A percentile compares a stretch with the other conserved stretches of the same genome.
Evolutionary conservation across 1,284 basidiomycete species (phyloP).

Genomic region (Xerocomus minutiporus): DNA sequence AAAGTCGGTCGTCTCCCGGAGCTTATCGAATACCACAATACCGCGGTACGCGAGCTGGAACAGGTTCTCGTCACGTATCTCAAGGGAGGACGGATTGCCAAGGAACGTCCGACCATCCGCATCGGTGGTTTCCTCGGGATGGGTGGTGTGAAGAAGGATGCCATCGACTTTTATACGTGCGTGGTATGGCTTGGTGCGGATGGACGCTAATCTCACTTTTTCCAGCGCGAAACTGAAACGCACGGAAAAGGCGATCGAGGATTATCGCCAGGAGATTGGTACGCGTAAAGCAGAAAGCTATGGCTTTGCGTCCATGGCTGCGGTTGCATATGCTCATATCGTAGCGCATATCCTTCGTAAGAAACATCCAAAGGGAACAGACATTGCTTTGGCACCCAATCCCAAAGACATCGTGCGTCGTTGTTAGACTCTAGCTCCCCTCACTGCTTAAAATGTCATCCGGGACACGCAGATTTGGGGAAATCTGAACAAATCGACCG

Average conservation of each 20-base stretch:
- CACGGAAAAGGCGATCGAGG: slow-evolving; percentile 76
- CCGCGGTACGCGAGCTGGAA: slow-evolving; percentile 73
- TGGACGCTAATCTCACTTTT: slow-evolving; percentile 4
- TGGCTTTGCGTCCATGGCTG: slow-evolving; percentile 91
- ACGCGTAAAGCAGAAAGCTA: slow-evolving; percentile 81
- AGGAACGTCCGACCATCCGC: slow-evolving; percentile 63
- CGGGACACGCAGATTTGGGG: slow-evolving; percentile 64
- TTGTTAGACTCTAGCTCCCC: not conserved
- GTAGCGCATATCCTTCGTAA: slow-evolving; percentile 66
- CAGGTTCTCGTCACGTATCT: slow-evolving; percentile 72
- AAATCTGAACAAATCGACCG: slow-evolving; percentile 75
- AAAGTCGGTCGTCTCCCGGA: slow-evolving; percentile 63
- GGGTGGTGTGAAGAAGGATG: slow-evolving; percentile 67
- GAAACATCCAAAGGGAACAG: slow-evolving; percentile 71
- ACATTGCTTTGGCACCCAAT: slow-evolving; percentile 73
- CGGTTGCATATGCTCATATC: slow-evolving; percentile 85
- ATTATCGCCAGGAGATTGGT: slow-evolving; percentile 71
- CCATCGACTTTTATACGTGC: slow-evolving; percentile 68
- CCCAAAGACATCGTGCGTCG: slow-evolving; percentile 76
- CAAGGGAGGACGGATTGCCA: slow-evolving; percentile 59
- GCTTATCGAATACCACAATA: slow-evolving; percentile 73
- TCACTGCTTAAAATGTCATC: not conserved
- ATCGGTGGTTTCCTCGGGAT: slow-evolving; percentile 65
- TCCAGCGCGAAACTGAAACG: slow-evolving; percentile 65
- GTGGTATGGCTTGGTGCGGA: slow-evolving; percentile 22